These are phyloP conservation scores for Aspergillus pseudotamarii DNA, from an alignment of 2,329 filamentous ascomycete genomes.

Conservation along the genomic window DNA sequence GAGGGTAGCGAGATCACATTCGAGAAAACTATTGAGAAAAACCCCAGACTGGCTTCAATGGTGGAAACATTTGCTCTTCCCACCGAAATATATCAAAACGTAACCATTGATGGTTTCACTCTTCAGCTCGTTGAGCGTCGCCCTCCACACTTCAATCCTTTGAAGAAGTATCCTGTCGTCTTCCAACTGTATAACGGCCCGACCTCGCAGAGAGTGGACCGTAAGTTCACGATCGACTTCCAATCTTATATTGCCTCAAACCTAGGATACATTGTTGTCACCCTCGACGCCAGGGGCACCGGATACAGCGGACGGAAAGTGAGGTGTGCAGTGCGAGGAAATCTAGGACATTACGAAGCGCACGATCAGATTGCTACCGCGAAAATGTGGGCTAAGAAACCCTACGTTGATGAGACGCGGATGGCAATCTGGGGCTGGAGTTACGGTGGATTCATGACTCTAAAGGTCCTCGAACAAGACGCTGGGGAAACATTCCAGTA, in stretches of 20 bases:
- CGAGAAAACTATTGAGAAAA: constrained; percentile 76
- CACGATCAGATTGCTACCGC: constrained; percentile 89
- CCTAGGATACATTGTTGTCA: constrained; percentile 91
- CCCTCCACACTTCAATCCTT: constrained; percentile 82
- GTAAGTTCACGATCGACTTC: constrained; percentile 82
- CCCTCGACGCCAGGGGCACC: constrained; percentile 90
- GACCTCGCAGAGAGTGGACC: constrained; percentile 84
- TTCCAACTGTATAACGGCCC: constrained; percentile 96
- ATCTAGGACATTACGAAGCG: constrained; percentile 83
- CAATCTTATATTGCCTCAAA: constrained; percentile 83
- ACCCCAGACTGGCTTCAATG: constrained; percentile 67
- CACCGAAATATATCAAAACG: constrained; percentile 76
- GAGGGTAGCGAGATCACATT: constrained; percentile 68
- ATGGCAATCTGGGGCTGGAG: constrained; percentile 99
- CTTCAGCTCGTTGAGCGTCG: constrained; percentile 79
- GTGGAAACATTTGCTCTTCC: constrained; percentile 80
- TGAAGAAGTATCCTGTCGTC: constrained; percentile 87
- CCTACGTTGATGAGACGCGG: constrained; percentile 78
- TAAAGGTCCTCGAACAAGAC: constrained; percentile 93
- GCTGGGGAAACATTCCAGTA: constrained; percentile 89
- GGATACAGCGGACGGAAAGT: constrained; percentile 85
- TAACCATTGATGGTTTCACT: constrained; percentile 79
- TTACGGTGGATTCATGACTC: constrained; percentile 90
- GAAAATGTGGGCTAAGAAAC: constrained; percentile 76
- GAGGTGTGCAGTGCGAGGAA: constrained; percentile 77